Percentiles rank a stretch among this genome's conserved stretches.
phyloP scores from a whole-genome alignment of 2,329 filamentous ascomycete genomes.

The Trichoderma endophyticum region DNA sequence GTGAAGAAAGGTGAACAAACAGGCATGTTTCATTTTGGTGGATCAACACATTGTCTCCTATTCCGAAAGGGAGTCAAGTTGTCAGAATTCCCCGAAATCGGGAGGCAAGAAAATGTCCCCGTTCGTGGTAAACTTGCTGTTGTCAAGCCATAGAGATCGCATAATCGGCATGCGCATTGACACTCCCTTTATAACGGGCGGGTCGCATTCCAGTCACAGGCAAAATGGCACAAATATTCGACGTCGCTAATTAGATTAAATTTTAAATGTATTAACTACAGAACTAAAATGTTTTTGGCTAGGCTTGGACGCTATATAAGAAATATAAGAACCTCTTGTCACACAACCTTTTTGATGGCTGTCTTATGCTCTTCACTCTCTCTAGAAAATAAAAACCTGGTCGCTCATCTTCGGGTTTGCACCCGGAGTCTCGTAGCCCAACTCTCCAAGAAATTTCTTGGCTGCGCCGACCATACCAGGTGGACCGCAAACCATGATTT shows the following conservation, averaged over 20 bases:
- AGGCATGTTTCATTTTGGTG: slow-evolving; percentile 81
- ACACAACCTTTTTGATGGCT: neutral
- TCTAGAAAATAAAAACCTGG: slow-evolving; percentile 53
- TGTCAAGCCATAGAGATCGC: slow-evolving; percentile 21
- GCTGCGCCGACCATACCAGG: slow-evolving; percentile 57
- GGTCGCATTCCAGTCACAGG: neutral
- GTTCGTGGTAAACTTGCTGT: slow-evolving; percentile 38
- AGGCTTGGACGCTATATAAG: neutral
- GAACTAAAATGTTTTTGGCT: neutral
- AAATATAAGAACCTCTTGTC: neutral
- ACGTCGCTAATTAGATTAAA: neutral
- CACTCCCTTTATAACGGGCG: neutral
- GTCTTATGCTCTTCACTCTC: slow-evolving; percentile 41
- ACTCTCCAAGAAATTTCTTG: slow-evolving; percentile 46
- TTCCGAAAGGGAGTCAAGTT: slow-evolving; percentile 58
- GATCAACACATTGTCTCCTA: slow-evolving; percentile 65
- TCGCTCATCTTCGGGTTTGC: slow-evolving; percentile 51
- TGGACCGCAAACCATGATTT: slow-evolving; percentile 59
- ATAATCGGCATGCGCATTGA: neutral
- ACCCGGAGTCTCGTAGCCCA: slow-evolving; percentile 52
- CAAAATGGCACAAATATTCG: neutral
- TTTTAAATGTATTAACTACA: neutral
- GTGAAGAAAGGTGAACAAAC: slow-evolving; percentile 68
- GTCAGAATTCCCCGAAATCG: slow-evolving; percentile 36
- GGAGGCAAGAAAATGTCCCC: slow-evolving; percentile 38